Percentiles rank a stretch among this genome's conserved stretches.
These are phyloP conservation scores for Erysimum cheiranthoides DNA, from an alignment of 345 rosid genomes.

Conservation along the genomic window DNA sequence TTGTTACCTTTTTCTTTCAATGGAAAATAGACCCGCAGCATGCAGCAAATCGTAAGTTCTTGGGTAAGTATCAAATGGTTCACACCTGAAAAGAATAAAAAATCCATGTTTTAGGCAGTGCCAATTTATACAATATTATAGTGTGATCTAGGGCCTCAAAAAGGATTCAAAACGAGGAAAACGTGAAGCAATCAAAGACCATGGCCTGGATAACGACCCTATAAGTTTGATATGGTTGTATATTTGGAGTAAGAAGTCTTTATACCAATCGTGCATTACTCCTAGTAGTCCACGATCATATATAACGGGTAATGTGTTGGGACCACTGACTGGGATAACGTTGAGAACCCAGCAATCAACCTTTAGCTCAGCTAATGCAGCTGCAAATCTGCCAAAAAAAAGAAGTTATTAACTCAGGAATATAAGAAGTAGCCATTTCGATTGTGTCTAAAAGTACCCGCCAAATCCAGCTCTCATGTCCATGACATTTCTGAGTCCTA, in stretches of 20 bases:
- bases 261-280: constrained; percentile 96
- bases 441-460: constrained; percentile 58
- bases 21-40: constrained; percentile 89
- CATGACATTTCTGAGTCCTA: constrained; percentile 88
- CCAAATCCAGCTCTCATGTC: constrained; percentile 99
- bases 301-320: constrained; percentile 93
- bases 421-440: background rate
- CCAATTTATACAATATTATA: background rate
- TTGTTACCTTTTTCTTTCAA: constrained; percentile 86
- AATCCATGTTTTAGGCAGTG: background rate
- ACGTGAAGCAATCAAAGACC: constrained; percentile 11
- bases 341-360: constrained; percentile 92
- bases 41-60: constrained; percentile 92
- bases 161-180: constrained; percentile 3
- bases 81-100: constrained; percentile 69
- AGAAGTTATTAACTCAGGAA: constrained; percentile 21
- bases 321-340: constrained; percentile 87
- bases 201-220: constrained; percentile 11
- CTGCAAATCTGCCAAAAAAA: constrained; percentile 75
- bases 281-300: constrained; percentile 96
- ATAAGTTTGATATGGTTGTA: background rate
- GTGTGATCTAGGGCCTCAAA: background rate
- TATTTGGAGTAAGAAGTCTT: constrained; percentile 8
- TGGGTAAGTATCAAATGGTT: constrained; percentile 93
- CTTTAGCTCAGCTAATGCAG: constrained; percentile 72